Evolutionary conservation across 345 rosid species (phyloP), one percentile per base, ranked within the genome.

Genomic region (Citrus cavaleriei): DNA sequence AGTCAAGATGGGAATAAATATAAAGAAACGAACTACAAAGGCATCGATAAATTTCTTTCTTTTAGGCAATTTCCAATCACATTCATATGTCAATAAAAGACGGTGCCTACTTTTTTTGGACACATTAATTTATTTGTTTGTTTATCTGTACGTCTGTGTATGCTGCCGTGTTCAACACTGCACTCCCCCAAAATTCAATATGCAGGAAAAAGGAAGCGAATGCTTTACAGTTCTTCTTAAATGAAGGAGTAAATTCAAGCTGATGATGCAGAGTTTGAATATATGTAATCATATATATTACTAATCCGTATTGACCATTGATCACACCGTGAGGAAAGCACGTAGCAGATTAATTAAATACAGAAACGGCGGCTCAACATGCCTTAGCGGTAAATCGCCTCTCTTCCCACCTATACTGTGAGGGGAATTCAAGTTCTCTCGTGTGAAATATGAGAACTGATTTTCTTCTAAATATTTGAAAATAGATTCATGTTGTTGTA

Each of bases 41-140:
- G 21, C 49, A 30, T 25, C 19, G 12, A 3, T 59, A 35, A 38
- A 2, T 12, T 12, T 22, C 38, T 72, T 70, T 54, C 58, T 18
- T 49, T 54, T 18, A 54, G 58, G 21, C 22, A 18, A 54, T 62
- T 74, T 40, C 49, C 78, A 2, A 27, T 58, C 60, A 62, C 62
- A 68, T 66, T 27, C 10, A 40, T 68, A n/a, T 76, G 86, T 83
- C 86, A 77, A 83, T 73, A 58, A 77, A 73, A 79, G 89, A 74
- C 86, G 89, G 89, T 87, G 89, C 89, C 89, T 78, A 87, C 87
- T 84, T 81, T 81, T 81, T 81, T 81, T 84, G 87, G 87, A 74
- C 87, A 82, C 89, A 84, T 76, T 71, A 0, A 84, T 74, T 71
- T 0, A 2, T 16, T 16, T 30, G 13, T 37, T 28, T 12, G 5